Evolutionary conservation across 75 land plant species (phyloP), one percentile per base, ranked within the genome.

Genomic region (Larix kaempferi): DNA sequence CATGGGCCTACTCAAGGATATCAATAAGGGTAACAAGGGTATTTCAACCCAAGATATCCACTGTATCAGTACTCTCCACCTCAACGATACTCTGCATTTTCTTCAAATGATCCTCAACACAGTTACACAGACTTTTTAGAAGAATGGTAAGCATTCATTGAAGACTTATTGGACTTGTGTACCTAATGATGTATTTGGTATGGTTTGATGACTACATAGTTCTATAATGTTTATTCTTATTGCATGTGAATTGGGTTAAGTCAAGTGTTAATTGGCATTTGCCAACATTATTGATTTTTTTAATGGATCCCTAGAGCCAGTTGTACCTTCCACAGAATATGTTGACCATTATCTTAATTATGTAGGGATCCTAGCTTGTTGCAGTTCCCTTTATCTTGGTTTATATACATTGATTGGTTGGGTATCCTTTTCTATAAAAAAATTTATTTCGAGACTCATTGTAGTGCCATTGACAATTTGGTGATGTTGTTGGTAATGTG

Each of bases 111-210:
- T 33, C 71, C 71, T 35, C 69, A 16, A 37, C 41, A 13, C 15
- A 15, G 39, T 27, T 15, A 29, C 23, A 25, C 26, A 11, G 33
- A 15, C 69, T 65, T 65, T 65, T 33, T 65, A 33, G 69, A 65
- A 27, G 69, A 39, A 65, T 65, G 69, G 69, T 65, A 65, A 33
- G 69, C 69, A 65, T 35, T 65, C 25, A 16, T 35, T 65, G 21
- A 14, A 14, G n/a, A n/a, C n/a, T n/a, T n/a, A n/a, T n/a, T n/a
- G n/a, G 26, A 26, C 29, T 12, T 62, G 0, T 13, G 14, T 65
- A 29, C 3, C 37, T 16, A 65, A 15, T 33, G 35, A 65, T 17
- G 37, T 25, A 16, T 65, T 27, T 0, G 19, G 33, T 65, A 5
- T 65, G 5, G 29, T 33, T 3, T 14, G 16, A 26, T 29, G 69